Conservation (phyloP, 805 yeast species). For the Cyberlindnera euphorbiae region DNA sequence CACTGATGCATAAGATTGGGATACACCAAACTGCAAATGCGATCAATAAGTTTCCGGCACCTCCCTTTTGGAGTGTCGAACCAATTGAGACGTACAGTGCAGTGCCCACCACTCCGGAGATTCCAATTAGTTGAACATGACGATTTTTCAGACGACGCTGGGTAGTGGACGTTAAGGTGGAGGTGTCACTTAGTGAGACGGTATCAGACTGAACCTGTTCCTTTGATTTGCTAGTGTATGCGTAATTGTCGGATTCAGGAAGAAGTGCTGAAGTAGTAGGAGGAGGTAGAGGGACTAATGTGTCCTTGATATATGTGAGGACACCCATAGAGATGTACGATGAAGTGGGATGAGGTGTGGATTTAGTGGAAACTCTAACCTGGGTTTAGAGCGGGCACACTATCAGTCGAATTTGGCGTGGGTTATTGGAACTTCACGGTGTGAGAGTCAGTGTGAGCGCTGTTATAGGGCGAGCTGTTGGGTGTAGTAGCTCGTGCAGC, state of each 20-base stretch:
- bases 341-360: too few relatives aligned
- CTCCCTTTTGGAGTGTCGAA: slow-evolving; percentile 56
- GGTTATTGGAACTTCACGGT: too few relatives aligned
- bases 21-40: slow-evolving; percentile 66
- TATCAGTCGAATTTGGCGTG: too few relatives aligned
- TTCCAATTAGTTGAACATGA: slow-evolving; percentile 74
- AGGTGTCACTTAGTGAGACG: slow-evolving; percentile 19
- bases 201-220: slow-evolving; percentile 4
- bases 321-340: not conserved
- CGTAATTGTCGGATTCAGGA: slow-evolving; percentile 1
- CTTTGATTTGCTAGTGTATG: slow-evolving; percentile 1
- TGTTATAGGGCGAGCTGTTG: too few relatives aligned
- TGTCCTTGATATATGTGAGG: slow-evolving; percentile 1
- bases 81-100: slow-evolving; percentile 76
- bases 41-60: slow-evolving; percentile 63
- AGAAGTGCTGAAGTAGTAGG: not conserved
- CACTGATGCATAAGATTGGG: slow-evolving; percentile 62
- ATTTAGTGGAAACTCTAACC: too few relatives aligned
- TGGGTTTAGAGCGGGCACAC: too few relatives aligned
- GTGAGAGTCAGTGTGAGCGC: too few relatives aligned
- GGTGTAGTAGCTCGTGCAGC: too few relatives aligned
- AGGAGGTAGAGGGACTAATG: slow-evolving; percentile 19
- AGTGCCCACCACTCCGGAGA: slow-evolving; percentile 81
- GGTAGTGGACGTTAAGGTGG: slow-evolving; percentile 27
- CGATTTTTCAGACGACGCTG: slow-evolving; percentile 54